Evolutionary conservation across 2,329 filamentous ascomycete species (phyloP).

Genomic region (Monosporascus sp.): DNA sequence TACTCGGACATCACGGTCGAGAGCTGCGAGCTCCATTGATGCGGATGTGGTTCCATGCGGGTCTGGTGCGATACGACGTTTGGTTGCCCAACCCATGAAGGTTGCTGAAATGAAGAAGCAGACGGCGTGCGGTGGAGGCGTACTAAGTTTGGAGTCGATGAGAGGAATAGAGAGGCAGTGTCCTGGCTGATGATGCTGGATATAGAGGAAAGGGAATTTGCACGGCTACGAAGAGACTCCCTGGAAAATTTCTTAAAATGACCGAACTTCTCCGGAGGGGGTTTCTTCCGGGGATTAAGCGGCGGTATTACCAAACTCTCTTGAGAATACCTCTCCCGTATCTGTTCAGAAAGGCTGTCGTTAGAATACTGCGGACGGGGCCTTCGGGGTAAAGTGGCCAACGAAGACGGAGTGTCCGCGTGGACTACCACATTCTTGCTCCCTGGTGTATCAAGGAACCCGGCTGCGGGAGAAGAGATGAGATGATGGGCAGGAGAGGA

Average conservation of each 20-base stretch:
- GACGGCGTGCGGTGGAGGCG: constrained; percentile 27
- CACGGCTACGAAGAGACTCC: constrained; percentile 46
- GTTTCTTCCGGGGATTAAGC: constrained; percentile 41
- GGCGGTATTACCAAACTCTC: constrained; percentile 57
- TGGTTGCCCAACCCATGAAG: constrained; percentile 24
- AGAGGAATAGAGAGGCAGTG: constrained; percentile 32
- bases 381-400: constrained; percentile 22
- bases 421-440: constrained; percentile 49
- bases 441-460: constrained; percentile 27
- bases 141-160: constrained; percentile 35
- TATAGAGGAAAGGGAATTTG: constrained; percentile 49
- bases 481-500: constrained; percentile 42
- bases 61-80: constrained; percentile 12
- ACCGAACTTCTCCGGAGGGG: constrained; percentile 43
- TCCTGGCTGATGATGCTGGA: constrained; percentile 50
- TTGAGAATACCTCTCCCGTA: constrained; percentile 48
- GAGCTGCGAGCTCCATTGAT: constrained; percentile 60
- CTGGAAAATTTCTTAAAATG: constrained; percentile 46
- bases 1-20: constrained; percentile 61
- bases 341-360: constrained; percentile 26
- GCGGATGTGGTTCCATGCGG: constrained; percentile 43
- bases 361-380: constrained; percentile 26
- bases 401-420: constrained; percentile 35
- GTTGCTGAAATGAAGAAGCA: constrained; percentile 21
- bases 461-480: constrained; percentile 29